Evolutionary conservation across 306 rosid species (phyloP).

Genomic region (Fragaria vesca): DNA sequence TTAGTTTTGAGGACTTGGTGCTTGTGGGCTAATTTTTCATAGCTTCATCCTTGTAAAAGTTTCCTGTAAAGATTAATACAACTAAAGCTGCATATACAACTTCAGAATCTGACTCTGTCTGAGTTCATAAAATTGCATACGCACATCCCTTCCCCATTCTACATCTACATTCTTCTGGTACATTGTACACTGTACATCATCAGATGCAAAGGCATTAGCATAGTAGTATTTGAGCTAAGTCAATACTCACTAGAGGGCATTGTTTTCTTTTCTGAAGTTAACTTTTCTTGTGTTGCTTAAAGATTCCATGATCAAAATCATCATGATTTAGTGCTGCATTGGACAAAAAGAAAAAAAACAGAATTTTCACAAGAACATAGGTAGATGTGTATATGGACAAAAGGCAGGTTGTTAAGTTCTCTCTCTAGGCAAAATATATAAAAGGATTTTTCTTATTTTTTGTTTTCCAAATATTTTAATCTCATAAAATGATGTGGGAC

Average conservation of each 20-base stretch:
- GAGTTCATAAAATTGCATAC: background rate
- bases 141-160: background rate
- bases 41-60: constrained; percentile 1
- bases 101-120: background rate
- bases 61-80: background rate
- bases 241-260: background rate
- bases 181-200: background rate
- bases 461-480: too few species aligned
- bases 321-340: background rate
- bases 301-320: background rate
- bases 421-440: background rate
- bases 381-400: background rate
- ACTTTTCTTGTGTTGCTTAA: background rate
- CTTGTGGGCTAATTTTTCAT: background rate
- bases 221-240: background rate
- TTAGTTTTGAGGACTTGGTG: background rate
- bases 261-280: background rate
- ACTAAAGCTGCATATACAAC: background rate
- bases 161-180: background rate
- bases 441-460: background rate
- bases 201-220: background rate
- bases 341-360: background rate
- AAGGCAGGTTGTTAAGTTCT: background rate
- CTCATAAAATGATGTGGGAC: background rate
- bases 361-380: background rate